Evolutionary conservation across 1,284 basidiomycete genomes (phyloP), one percentile per base, ranked within the genome.

Genomic region (Ganoderma leucocontextum): DNA sequence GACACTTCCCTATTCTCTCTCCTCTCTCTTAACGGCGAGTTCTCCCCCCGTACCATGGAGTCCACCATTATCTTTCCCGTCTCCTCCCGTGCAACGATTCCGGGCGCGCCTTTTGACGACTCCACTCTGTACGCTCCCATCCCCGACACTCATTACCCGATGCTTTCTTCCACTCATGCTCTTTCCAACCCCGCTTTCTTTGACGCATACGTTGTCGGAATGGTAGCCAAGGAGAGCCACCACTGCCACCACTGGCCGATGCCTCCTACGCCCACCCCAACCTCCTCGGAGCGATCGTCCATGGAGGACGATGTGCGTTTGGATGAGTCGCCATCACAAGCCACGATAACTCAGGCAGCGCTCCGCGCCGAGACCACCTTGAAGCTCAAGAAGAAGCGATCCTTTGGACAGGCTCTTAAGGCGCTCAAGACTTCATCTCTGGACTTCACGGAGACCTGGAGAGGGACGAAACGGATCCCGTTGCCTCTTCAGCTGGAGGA

Each of bases 311-410:
- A 70, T 44, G 49, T 47, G n/a, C 65, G 33, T 38, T 29, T 68
- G 5, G 44, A 49, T 5, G 41, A 65, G 22, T 68, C 69, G 4
- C 60, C 69, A n/a, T 70, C 71, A 8, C 65, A 72, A 15, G 67
- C 59, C 19, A 72, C 71, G 44, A 72, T 72, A 42, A 72, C 68
- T 6, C 64, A 66, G 29, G 59, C 68, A 60, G 42, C 63, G 6
- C 17, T 70, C 2, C 67, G 65, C 22, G 58, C 63, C 19, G 65
- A 61, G 25, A 39, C 65, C 41, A 22, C 58, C 13, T 39, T 60
- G 35, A 70, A 53, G 55, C 57, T 69, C 47, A 69, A 69, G 69
- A 73, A 69, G 66, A 73, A 73, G 64, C 67, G 69, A 8, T 73
- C 72, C 17, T 60, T 73, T 13, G 69, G 72, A 3, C 62, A 62